A percentile compares a stretch with the other conserved stretches of the same genome.
phyloP scores from a whole-genome alignment of 441 rosid species.

The Eugenia klotzschiana region DNA sequence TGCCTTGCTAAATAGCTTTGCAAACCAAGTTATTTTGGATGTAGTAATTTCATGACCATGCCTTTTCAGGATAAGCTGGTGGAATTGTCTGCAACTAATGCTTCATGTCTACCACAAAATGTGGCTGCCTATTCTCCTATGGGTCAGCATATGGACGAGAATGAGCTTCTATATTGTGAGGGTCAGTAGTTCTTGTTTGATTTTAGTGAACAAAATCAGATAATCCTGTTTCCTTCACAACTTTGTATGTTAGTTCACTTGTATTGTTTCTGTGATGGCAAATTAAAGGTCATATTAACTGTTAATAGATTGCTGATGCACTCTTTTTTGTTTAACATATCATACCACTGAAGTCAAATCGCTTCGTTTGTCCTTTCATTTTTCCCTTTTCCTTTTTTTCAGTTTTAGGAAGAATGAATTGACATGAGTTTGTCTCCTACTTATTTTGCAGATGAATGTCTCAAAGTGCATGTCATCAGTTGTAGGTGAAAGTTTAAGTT shows the following conservation, averaged over 20 bases:
- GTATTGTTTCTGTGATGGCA: background rate
- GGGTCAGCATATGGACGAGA: slow-evolving; percentile 28
- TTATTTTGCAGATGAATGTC: background rate
- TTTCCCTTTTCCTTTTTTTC: background rate
- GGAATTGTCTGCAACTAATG: slow-evolving; percentile 46
- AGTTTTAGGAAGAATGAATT: background rate
- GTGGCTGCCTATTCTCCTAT: slow-evolving; percentile 39
- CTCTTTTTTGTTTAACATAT: background rate
- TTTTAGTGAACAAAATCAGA: background rate
- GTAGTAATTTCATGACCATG: slow-evolving; percentile 4
- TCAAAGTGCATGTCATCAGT: background rate
- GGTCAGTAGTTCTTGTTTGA: slow-evolving; percentile 27
- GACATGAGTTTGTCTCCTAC: background rate
- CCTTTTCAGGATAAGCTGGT: slow-evolving; percentile 72
- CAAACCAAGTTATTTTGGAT: background rate
- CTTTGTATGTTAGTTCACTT: background rate
- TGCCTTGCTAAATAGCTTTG: background rate
- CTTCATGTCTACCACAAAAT: slow-evolving; percentile 38
- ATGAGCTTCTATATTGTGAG: slow-evolving; percentile 29
- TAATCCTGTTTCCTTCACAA: background rate
- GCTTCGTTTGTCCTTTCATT: background rate
- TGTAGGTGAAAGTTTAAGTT: background rate
- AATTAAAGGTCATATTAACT: background rate
- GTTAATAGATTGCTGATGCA: background rate
- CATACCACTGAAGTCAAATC: background rate